Evolutionary conservation across 1,139 yeast genomes (phyloP), one percentile per base, ranked within the genome.

Genomic region (Pichia sp.): DNA sequence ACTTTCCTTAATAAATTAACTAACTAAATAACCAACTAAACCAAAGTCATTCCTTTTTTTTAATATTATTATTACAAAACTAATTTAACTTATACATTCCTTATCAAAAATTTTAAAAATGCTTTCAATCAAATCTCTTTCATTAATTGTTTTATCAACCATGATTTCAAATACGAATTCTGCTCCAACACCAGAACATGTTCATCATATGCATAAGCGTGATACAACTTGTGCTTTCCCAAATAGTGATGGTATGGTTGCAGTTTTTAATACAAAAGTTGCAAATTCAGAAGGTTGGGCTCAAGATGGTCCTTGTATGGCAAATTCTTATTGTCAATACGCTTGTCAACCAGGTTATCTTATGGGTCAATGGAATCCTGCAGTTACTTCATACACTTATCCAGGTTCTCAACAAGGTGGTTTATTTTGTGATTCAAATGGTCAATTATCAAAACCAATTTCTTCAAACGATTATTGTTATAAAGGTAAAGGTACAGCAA

Each of bases 311-410:
- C 62, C 72, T 37, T 87, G 96, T 64, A 66, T 78, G 9, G 71
- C 83, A 34, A 95, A 94, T 25, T 69, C 73, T 35, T 84, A 82
- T 74, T 87, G 96, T 65, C 94, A 94, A 33, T 87, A 83, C 61
- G 96, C 96, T 30, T 86, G 95, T 60, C 80, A 87, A 34, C 84
- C 95, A 42, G 95, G 95, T 51, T 76, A 83, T 61, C 64, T 86
- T 46, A 79, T 82, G 80, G 86, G 80, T 28, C 92, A 82, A 63
- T 82, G 89, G 90, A 86, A 82, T 57, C 73, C 80, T 2, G 52
- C 62, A 11, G 80, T 79, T 34, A 80, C 78, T 6, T 52, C 76
- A 3, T 82, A 82, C 64, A 56, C 78, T 7, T 78, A 78, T 57
- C 86, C 87, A n/a, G 72, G 76, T 29, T 83, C 94, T 4, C 81